Conservation (phyloP, 1,284 basidiomycete species). For the Cryptococcus sp. region DNA sequence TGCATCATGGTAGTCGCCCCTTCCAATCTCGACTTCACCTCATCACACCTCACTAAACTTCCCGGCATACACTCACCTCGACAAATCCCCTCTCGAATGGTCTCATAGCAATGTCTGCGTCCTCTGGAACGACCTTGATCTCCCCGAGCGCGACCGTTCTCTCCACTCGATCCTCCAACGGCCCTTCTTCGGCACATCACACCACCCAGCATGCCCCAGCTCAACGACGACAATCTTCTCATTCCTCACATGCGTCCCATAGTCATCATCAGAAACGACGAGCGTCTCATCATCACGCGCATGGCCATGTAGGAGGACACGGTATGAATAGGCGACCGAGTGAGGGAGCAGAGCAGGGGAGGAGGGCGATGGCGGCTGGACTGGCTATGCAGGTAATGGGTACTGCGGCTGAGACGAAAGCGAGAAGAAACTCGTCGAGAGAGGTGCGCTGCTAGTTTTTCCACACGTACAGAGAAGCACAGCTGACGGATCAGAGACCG, state of each 20-base stretch:
- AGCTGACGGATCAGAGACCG: conserved; percentile 18
- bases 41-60: too few relatives aligned
- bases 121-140: conserved; percentile 37
- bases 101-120: conserved; percentile 26
- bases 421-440: conserved; percentile 18
- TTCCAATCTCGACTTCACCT: too few relatives aligned
- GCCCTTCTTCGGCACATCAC: too few relatives aligned
- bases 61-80: too few relatives aligned
- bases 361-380: conserved; percentile 35
- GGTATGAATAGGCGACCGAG: conserved; percentile 16
- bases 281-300: conserved; percentile 7
- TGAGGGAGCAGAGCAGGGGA: conserved; percentile 30
- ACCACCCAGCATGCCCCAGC: not conserved
- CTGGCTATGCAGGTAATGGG: conserved; percentile 38
- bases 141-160: conserved; percentile 24
- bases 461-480: not conserved
- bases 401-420: conserved; percentile 8
- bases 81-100: too few relatives aligned
- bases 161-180: conserved; percentile 2
- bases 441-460: conserved; percentile 14
- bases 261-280: conserved; percentile 14
- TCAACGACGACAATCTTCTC: conserved; percentile 9
- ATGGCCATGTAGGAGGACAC: conserved; percentile 4
- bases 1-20: too few relatives aligned
- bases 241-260: conserved; percentile 9